Evolutionary conservation across 1,284 basidiomycete genomes (phyloP), one percentile per base, ranked within the genome.

Genomic region (Puccinia horiana): DNA sequence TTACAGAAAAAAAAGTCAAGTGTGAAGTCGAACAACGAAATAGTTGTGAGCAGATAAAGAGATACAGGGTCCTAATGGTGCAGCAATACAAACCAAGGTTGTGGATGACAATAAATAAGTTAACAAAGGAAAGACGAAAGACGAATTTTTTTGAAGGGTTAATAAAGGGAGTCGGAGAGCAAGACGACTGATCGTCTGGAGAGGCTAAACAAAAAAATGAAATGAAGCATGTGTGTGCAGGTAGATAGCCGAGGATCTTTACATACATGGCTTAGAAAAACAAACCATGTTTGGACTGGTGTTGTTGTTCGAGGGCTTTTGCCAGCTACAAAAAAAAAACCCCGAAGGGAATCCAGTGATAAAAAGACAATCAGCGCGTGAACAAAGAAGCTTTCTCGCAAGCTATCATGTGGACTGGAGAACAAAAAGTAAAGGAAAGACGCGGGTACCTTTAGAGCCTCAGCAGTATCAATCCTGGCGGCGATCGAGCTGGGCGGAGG

Each of bases 401-500:
- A 47, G 2, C 2, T 1, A 52, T 49, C 56, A 58, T 9, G 29
- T 6, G 9, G 40, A 23, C 8, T 52, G 32, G 6, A 54, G 11
- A 26, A 32, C 29, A 73, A 26, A 2, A 23, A 23, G 47, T 9
- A 16, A 54, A 52, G 2, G 9, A 56, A 74, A 37, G 47, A 40
- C 14, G n/a, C n/a, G n/a, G 4, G 72, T 75, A 94, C 88, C 85
- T 89, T 88, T 35, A 91, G 88, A 26, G 93, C 93, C 87, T 94
- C 93, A 58, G 89, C 88, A 2, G 92, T 93, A 85, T 94, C 93
- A 74, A 92, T 88, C 81, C 93, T 88, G 44, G 92, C 91, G 44
- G 92, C 92, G 84, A 94, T 93, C 83, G 92, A 93, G 84, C 92
- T 93, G 4, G 93, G 91, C 11, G 93, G 93, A 8, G 93, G 93